These are phyloP conservation scores for Phytophthora pisi DNA, from an alignment of 352 stramenopile species.

Conservation along the genomic window DNA sequence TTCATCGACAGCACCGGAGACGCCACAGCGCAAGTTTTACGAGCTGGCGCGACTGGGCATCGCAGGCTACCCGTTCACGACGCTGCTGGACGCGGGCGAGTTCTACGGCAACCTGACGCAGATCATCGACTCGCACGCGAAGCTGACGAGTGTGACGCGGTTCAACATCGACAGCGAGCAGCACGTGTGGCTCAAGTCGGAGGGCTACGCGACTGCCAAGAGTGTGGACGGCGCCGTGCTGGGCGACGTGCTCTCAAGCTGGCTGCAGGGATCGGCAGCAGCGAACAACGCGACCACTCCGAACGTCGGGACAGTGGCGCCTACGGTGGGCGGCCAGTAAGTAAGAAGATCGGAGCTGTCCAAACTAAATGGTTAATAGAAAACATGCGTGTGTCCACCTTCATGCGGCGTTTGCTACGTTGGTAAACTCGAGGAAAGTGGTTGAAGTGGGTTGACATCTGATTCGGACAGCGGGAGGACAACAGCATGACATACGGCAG, in stretches of 20 bases:
- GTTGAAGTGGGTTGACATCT: not conserved
- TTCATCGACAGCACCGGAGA: slow-evolving; percentile 58
- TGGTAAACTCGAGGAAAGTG: not conserved
- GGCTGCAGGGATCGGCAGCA: slow-evolving; percentile 9
- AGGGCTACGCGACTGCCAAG: slow-evolving; percentile 14
- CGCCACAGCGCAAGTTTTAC: slow-evolving; percentile 57
- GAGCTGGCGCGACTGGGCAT: slow-evolving; percentile 47
- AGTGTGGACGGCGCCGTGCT: slow-evolving; percentile 22
- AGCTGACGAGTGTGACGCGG: slow-evolving; percentile 23
- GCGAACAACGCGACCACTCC: slow-evolving; percentile 9
- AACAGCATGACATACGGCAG: not conserved
- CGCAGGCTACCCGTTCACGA: slow-evolving; percentile 47
- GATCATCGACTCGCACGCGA: slow-evolving; percentile 50
- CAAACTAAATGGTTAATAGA: not conserved
- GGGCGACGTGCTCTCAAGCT: slow-evolving; percentile 26
- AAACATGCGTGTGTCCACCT: not conserved
- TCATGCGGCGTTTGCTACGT: not conserved
- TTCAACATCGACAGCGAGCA: slow-evolving; percentile 36
- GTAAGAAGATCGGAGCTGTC: not conserved
- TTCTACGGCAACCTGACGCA: slow-evolving; percentile 46
- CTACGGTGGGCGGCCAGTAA: slow-evolving; percentile 3
- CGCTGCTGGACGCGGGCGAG: slow-evolving; percentile 34
- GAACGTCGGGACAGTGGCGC: not conserved
- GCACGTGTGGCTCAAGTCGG: slow-evolving; percentile 29
- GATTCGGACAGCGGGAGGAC: not conserved